These are phyloP conservation scores for Globisporangium paroecandrum DNA, from an alignment of 352 stramenopile species.

Conservation along the genomic window DNA sequence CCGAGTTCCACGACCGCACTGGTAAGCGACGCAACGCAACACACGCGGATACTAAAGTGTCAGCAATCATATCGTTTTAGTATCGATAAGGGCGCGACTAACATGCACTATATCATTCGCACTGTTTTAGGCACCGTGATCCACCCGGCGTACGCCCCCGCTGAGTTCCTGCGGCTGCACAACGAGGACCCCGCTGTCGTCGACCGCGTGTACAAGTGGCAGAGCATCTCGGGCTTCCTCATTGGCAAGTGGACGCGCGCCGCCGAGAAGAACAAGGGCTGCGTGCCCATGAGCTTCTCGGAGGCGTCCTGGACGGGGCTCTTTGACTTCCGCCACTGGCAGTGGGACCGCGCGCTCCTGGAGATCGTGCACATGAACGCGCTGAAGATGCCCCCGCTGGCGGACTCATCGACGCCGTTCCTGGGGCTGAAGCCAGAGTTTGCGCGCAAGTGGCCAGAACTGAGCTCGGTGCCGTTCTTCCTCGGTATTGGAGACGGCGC, in stretches of 20 bases:
- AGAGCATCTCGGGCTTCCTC: constrained; percentile 88
- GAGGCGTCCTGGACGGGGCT: constrained; percentile 95
- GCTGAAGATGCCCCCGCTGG: constrained; percentile 65
- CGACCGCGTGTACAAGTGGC: constrained; percentile 72
- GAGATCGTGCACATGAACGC: constrained; percentile 67
- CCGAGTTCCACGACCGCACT: constrained; percentile 69
- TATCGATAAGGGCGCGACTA: neutral
- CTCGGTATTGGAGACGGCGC: constrained; percentile 91
- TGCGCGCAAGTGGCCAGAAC: constrained; percentile 72
- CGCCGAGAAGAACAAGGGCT: constrained; percentile 19
- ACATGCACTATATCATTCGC: neutral
- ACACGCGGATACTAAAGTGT: neutral
- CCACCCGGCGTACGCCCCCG: constrained; percentile 88
- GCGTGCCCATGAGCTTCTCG: constrained; percentile 88
- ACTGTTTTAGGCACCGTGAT: constrained; percentile 53
- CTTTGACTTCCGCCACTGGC: constrained; percentile 81
- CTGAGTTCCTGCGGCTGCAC: constrained; percentile 86
- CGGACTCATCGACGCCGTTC: constrained; percentile 67
- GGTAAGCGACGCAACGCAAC: constrained; percentile 19
- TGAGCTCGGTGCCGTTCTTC: constrained; percentile 70
- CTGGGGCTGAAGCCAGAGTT: constrained; percentile 48
- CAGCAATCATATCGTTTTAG: neutral
- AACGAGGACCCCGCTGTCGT: constrained; percentile 39
- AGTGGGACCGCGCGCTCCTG: constrained; percentile 85
- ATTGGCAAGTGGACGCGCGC: constrained; percentile 83